Percentiles rank a stretch among this genome's conserved stretches.
Conservation (phyloP, 306 rosid genomes). For the Begonia fuchsioides region DNA sequence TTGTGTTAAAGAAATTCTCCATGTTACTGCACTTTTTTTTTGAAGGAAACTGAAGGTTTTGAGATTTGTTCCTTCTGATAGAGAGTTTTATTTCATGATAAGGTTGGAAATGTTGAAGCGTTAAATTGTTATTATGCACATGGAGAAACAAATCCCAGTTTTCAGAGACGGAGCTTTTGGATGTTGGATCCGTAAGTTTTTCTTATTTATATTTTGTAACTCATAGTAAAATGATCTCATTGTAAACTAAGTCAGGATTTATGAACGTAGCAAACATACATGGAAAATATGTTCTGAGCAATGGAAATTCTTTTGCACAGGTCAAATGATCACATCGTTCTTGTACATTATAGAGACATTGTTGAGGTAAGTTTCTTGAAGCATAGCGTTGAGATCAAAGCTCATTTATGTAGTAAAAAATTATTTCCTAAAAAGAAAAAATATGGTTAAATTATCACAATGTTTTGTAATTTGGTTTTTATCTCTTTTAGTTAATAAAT, state of each 20-base stretch:
- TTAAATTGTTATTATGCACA: constrained; percentile 75
- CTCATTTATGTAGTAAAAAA: too few relatives aligned
- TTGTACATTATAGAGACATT: constrained; percentile 84
- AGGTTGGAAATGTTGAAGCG: constrained; percentile 61
- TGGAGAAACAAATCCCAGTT: constrained; percentile 52
- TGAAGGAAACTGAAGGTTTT: background rate
- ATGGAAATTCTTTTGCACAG: constrained; percentile 29
- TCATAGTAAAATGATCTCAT: background rate
- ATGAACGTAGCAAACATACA: too few relatives aligned
- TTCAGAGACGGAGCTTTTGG: constrained; percentile 75
- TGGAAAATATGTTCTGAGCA: too few relatives aligned
- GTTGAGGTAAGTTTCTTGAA: constrained; percentile 47
- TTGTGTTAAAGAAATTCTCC: background rate
- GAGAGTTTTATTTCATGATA: constrained; percentile 19
- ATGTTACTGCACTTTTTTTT: background rate
- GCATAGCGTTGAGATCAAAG: constrained; percentile 10
- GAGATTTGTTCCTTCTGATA: constrained; percentile 12
- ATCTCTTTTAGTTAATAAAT: too few relatives aligned
- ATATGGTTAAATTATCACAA: too few relatives aligned
- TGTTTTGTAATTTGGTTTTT: too few relatives aligned
- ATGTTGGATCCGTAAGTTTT: constrained; percentile 58
- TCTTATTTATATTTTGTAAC: constrained; percentile 2
- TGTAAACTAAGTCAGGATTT: too few relatives aligned
- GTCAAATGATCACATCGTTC: constrained; percentile 81
- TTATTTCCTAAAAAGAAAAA: too few relatives aligned